Evolutionary conservation across 371 early-diverging fungal species (phyloP), one percentile per base, ranked within the genome.

Genomic region (Parasitella parasitica): DNA sequence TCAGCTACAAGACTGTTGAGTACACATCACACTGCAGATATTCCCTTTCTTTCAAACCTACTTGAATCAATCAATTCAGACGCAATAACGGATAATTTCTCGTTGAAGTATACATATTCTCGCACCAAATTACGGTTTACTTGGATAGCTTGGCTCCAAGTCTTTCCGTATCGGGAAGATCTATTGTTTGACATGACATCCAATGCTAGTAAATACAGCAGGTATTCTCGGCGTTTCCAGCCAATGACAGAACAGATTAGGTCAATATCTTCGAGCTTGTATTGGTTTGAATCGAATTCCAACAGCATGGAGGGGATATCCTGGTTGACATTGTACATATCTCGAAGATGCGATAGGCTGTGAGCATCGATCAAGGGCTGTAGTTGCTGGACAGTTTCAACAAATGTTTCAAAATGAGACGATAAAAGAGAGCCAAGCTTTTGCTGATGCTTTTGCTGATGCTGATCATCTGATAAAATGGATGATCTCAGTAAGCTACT

Each of bases 101-200:
- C 55, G 38, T 68, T 68, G 15, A 66, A 71, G 7, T 65, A 52
- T 16, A 34, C 34, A 43, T 72, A 69, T 18, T 56, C 54, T 6
- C 36, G n/a, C 13, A 70, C 59, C 7, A 78, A 22, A 20, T 57
- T 43, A 2, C 22, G 37, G 38, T 75, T 75, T 4, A 70, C 63
- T 26, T 63, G 51, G 27, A 71, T 66, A 15, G 70, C 78, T 6
- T 54, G 48, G 16, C 67, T 67, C 78, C 75, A 76, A 26, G 54
- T 70, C 35, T 61, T 57, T 22, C 70, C 76, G 59, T 77, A 80
- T 39, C 70, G 65, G 9, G 73, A 64, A 6, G 71, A 67, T 35
- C 65, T 60, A 9, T 67, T 73, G 5, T 65, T 61, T 27, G 77
- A 73, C 78, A 81, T 78, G 50, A 75, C 71, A 57, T 75, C 75